phyloP scores from a whole-genome alignment of 23 red algal genomes.

The Gracilaria domingensis region DNA sequence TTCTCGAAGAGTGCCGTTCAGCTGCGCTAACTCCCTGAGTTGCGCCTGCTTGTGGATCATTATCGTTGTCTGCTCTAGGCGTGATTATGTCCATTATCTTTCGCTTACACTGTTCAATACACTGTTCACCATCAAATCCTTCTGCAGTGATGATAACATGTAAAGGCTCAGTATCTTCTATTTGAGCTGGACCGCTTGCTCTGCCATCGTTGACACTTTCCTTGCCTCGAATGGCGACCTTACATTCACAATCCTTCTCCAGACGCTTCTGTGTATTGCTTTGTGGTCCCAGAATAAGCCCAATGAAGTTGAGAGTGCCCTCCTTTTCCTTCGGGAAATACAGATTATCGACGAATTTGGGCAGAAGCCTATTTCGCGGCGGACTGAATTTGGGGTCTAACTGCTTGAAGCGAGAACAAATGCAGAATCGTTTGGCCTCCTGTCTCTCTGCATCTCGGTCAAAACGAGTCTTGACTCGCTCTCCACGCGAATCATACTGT shows the following conservation, averaged over 20 bases:
- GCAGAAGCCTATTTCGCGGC: conserved; percentile 79
- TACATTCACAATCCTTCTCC: conserved; percentile 86
- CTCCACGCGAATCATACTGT: conserved; percentile 86
- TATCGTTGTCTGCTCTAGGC: conserved; percentile 84
- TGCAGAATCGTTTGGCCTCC: conserved; percentile 75
- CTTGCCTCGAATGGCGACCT: conserved; percentile 92
- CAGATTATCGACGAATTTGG: conserved; percentile 71
- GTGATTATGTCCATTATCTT: conserved; percentile 86
- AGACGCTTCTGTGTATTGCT: conserved; percentile 96
- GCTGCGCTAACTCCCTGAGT: conserved; percentile 89
- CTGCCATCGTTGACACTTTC: conserved; percentile 92
- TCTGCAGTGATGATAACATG: conserved; percentile 90
- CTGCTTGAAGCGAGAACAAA: conserved; percentile 56
- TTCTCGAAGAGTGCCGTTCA: conserved; percentile 97
- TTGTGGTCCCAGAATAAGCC: conserved; percentile 91
- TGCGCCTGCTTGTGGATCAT: conserved; percentile 97
- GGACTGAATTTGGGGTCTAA: conserved; percentile 82
- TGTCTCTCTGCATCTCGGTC: conserved; percentile 86
- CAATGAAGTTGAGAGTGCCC: conserved; percentile 93
- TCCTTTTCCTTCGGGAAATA: conserved; percentile 90
- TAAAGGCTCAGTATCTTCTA: conserved; percentile 88
- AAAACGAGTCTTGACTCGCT: conserved; percentile 87
- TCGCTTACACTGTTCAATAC: conserved; percentile 77
- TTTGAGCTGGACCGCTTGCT: conserved; percentile 63
- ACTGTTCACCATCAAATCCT: conserved; percentile 78